Evolutionary conservation across 1,284 basidiomycete genomes (phyloP).

Genomic region (Sporisorium sorghi): DNA sequence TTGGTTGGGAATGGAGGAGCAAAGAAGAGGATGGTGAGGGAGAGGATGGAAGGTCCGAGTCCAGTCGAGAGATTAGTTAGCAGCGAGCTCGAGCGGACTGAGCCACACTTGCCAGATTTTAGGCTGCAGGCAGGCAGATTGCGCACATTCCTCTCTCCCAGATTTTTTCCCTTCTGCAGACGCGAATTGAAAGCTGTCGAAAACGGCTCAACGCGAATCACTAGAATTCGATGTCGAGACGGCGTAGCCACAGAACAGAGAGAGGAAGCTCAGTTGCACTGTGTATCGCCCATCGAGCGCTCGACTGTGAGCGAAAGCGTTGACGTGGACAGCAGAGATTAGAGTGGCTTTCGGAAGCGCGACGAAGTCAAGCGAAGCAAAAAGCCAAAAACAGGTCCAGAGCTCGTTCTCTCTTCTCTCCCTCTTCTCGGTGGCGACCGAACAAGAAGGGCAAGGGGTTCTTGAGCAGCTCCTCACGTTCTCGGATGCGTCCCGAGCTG

Average conservation of each 20-base stretch:
- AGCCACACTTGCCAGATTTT: background rate
- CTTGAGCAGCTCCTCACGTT: constrained; percentile 8
- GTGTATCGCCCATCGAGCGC: background rate
- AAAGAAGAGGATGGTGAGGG: background rate
- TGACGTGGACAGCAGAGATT: constrained; percentile 2
- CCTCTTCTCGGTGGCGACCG: background rate
- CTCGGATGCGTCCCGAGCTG: constrained; percentile 8
- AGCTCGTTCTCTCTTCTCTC: background rate
- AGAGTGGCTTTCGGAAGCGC: constrained; percentile 7
- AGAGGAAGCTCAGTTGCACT: too few relatives aligned
- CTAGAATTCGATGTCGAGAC: background rate
- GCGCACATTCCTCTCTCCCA: constrained; percentile 6
- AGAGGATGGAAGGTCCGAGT: background rate
- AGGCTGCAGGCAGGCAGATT: background rate
- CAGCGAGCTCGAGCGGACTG: background rate
- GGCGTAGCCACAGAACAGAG: background rate
- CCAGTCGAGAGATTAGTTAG: background rate
- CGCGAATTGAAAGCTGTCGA: background rate
- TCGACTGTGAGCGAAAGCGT: background rate
- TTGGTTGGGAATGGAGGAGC: background rate
- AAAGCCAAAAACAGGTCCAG: background rate
- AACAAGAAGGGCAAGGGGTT: background rate
- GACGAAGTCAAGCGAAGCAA: constrained; percentile 12
- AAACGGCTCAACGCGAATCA: background rate
- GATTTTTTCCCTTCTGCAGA: background rate